These are phyloP conservation scores for Podospora conica DNA, from an alignment of 495 filamentous ascomycete genomes.

Conservation along the genomic window DNA sequence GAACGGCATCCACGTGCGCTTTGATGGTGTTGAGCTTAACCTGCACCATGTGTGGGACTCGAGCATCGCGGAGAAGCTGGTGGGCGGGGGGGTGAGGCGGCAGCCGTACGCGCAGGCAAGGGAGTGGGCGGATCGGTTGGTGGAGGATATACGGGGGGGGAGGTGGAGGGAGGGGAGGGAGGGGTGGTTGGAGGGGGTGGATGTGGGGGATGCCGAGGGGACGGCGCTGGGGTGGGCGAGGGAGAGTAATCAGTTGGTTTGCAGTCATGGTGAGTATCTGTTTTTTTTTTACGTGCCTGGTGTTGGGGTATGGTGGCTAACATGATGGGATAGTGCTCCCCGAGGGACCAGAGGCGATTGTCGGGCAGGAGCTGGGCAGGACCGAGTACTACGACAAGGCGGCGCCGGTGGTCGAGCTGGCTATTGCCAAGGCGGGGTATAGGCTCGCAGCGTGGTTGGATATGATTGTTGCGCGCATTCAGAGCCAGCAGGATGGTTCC, in stretches of 20 bases:
- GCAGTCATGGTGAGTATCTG: conserved; percentile 37
- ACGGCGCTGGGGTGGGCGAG: conserved; percentile 55
- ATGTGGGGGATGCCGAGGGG: conserved; percentile 41
- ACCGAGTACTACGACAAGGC: conserved; percentile 58
- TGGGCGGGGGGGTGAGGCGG: conserved; percentile 38
- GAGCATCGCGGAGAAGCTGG: conserved; percentile 53
- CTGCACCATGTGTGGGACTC: conserved; percentile 61
- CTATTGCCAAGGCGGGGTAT: conserved; percentile 71
- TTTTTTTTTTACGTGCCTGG: neutral
- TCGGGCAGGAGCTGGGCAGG: conserved; percentile 49
- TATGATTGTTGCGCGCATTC: conserved; percentile 37
- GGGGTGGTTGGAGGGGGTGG: conserved; percentile 47
- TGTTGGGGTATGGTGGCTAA: neutral
- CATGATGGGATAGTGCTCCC: conserved; percentile 44
- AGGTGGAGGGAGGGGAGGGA: conserved; percentile 34
- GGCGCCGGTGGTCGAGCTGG: conserved; percentile 57
- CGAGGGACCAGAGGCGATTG: conserved; percentile 45
- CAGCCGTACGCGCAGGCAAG: conserved; percentile 41
- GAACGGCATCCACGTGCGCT: conserved; percentile 54
- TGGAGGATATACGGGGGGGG: conserved; percentile 46
- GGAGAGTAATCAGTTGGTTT: conserved; percentile 57
- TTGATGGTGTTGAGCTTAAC: conserved; percentile 42
- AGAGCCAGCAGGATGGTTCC: conserved; percentile 4
- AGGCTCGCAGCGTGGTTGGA: conserved; percentile 59
- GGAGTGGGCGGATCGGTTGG: conserved; percentile 48